Base-by-base conservation (phyloP, 768 basidiomycete species). In the Pleurotus ostreatus region DNA sequence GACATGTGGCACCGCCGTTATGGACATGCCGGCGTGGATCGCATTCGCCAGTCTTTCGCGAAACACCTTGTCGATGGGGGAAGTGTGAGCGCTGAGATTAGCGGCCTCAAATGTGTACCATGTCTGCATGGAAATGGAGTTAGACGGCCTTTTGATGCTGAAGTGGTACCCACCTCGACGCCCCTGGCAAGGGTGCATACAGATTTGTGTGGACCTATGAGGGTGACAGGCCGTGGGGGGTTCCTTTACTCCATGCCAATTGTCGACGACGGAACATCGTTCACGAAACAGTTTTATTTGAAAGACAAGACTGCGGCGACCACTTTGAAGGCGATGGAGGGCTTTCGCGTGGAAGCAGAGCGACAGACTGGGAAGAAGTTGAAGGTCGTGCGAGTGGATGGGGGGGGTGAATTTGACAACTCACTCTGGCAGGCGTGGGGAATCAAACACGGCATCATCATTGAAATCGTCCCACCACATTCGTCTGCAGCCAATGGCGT, bases 381-480 rank as follows among this genome's bases (percentile, higher is more conserved):
- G 1, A 55, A 59, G 8, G 41, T 37, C 0, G 55, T 69, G 3
- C 40, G 59, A 0, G 54, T 59, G 0, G 69, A 74, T 51, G 55
- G 62, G 11, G 71, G 71, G 3, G 61, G 62, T 1, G 69, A 72
- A 58, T 72, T 64, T 40, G 43, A 64, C 2, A 65, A 63, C 49
- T 22, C 56, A 0, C 43, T 63, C 5, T 70, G 68, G 49, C 26
- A 61, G 7, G 40, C 13, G 1, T 63, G 60, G 39, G 59, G 62
- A 15, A 15, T 5, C 0, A 39, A 54, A 4, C 46, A 64, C 13
- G 69, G 71, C 1, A 68, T 70, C 11, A 18, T 43, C 26, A 44
- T 56, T 30, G 61, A 71, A 47, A 59, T 56, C 0, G 70, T 66
- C 0, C 61, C 63, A 0, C 63, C 68, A 0, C 60, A 74, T 57